A percentile compares a stretch with the other conserved stretches of the same genome.
phyloP scores from a whole-genome alignment of 2,329 filamentous ascomycete genomes.

The Beauveria asiatica region DNA sequence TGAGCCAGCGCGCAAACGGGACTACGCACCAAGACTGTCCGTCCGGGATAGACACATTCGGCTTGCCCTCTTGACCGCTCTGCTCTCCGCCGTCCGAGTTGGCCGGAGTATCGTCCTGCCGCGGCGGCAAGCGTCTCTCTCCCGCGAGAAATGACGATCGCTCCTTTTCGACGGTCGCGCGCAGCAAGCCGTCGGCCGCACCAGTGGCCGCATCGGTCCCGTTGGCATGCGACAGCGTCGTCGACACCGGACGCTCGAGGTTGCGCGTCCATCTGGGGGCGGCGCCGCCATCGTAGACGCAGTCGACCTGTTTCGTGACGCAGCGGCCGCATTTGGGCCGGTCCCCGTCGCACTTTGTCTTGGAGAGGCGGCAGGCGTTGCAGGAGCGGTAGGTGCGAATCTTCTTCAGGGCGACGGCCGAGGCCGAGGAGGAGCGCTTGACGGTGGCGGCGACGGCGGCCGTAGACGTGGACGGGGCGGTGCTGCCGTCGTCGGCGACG shows the following conservation, averaged over 20 bases:
- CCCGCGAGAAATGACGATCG: slow-evolving; percentile 1
- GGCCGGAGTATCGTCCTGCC: slow-evolving; percentile 6
- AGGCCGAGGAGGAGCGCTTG: slow-evolving; percentile 12
- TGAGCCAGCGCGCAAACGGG: neutral
- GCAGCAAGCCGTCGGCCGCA: neutral
- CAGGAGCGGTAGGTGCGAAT: slow-evolving; percentile 34
- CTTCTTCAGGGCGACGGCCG: slow-evolving; percentile 26
- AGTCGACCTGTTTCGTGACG: slow-evolving; percentile 24
- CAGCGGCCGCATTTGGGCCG: slow-evolving; percentile 31
- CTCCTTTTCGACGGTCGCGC: slow-evolving; percentile 6
- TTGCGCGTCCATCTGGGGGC: slow-evolving; percentile 29
- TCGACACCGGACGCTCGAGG: slow-evolving; percentile 17
- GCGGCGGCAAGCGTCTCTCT: slow-evolving; percentile 7
- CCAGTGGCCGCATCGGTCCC: slow-evolving; percentile 9
- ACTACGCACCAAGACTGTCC: slow-evolving; percentile 13
- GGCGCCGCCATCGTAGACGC: slow-evolving; percentile 30
- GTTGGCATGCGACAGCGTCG: neutral
- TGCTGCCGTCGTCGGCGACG: slow-evolving; percentile 27
- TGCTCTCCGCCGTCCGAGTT: slow-evolving; percentile 1
- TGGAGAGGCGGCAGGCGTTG: slow-evolving; percentile 30
- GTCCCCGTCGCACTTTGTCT: slow-evolving; percentile 34
- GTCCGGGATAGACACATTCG: slow-evolving; percentile 8
- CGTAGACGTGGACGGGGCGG: slow-evolving; percentile 7
- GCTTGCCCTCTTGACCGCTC: neutral
- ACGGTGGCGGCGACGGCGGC: slow-evolving; percentile 1